Base-by-base conservation (phyloP, 129 eudicot genomes). In the Flaveria ramosissima region DNA sequence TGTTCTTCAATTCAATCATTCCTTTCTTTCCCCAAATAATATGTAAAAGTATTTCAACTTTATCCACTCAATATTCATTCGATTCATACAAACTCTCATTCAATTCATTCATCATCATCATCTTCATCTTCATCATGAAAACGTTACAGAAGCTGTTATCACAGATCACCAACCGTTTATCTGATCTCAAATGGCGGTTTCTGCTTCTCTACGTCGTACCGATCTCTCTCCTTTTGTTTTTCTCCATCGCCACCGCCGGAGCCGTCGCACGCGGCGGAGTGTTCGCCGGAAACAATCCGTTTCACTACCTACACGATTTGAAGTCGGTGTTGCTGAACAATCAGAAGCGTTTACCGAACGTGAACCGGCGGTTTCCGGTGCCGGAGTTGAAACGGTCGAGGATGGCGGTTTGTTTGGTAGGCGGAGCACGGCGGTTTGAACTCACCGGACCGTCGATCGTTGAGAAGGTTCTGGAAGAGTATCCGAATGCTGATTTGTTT, bases 401-500 rank as follows among this genome's bases (percentile, higher is more conserved):
- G 72, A 91, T 94, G 1, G 98, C 97, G 42, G 96, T 94, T 7
- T 94, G 98, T 76, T 73, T 94, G 64, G 98, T 94, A 20, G 98
- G 98, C 0, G 98, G 97, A 24, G 98, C 98, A 0, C 63, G 98
- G 36, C 69, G 98, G 74, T 94, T 94, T 67, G 98, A 94, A 63
- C 79, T 91, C 0, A 91, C 98, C 3, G 98, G 98, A 2, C 96
- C 93, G 16, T 94, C 98, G 70, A 94, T 94, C 9, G 51, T 90
- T 4, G 70, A 89, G 70, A 83, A 73, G 57, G 73, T 93, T 47
- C 82, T 94, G 7, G 77, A 83, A 9, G 87, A 74, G 45, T 87
- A 87, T 79, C 86, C 88, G 5, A 88, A 86, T 55, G 84, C 98
- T 30, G 97, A 94, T 83, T 72, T 94, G 43, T 94, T 85, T 59